These are phyloP conservation scores for Leccinum imitatum DNA, from an alignment of 768 basidiomycete species.

Conservation along the genomic window DNA sequence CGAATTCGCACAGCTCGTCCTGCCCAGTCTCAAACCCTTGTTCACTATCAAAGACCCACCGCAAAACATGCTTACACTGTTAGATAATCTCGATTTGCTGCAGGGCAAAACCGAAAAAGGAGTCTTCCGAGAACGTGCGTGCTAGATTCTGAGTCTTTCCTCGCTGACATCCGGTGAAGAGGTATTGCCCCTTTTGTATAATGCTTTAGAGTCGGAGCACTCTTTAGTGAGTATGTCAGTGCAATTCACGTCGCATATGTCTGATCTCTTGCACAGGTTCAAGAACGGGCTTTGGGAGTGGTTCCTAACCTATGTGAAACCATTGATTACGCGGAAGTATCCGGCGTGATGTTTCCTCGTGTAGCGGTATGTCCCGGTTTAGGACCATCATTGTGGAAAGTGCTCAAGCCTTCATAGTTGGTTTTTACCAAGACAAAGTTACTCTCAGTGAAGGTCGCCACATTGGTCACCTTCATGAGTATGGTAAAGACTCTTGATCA, in stretches of 20 bases:
- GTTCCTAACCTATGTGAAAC: conserved; percentile 90
- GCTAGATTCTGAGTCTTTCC: not conserved
- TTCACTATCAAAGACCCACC: conserved; percentile 93
- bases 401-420: conserved; percentile 47
- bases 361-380: conserved; percentile 68
- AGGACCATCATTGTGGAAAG: not conserved
- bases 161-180: conserved; percentile 47
- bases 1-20: conserved; percentile 79
- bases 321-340: conserved; percentile 94
- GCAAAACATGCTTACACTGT: conserved; percentile 91
- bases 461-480: conserved; percentile 74
- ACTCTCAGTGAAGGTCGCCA: conserved; percentile 88
- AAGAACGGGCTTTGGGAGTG: conserved; percentile 82
- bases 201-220: conserved; percentile 95
- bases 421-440: conserved; percentile 93
- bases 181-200: conserved; percentile 95
- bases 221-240: conserved; percentile 50
- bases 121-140: conserved; percentile 86
- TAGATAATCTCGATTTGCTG: conserved; percentile 86
- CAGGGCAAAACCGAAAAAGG: conserved; percentile 86
- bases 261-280: conserved; percentile 54
- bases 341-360: conserved; percentile 84
- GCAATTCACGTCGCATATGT: not conserved
- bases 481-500: conserved; percentile 93
- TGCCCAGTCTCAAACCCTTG: conserved; percentile 87